Evolutionary conservation across 768 basidiomycete species (phyloP).

Genomic region (Solioccasus polychromus): DNA sequence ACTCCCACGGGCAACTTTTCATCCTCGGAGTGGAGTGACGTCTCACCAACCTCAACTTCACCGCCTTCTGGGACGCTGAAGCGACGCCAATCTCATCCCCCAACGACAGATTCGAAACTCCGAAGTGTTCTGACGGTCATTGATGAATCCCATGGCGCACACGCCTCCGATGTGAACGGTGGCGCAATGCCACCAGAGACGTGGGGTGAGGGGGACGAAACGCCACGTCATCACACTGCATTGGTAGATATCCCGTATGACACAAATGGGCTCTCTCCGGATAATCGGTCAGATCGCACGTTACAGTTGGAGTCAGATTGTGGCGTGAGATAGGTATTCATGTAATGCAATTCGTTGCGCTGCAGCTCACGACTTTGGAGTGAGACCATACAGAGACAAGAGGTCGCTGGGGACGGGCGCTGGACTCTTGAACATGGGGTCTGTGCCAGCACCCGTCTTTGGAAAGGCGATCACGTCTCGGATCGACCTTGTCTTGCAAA

Average conservation of each 20-base stretch:
- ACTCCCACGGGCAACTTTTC: constrained; percentile 45
- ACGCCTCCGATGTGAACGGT: constrained; percentile 32
- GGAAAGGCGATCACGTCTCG: constrained; percentile 97
- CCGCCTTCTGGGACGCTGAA: constrained; percentile 44
- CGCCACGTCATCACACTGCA: constrained; percentile 43
- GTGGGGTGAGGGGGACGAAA: constrained; percentile 40
- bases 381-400: constrained; percentile 65
- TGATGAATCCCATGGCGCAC: constrained; percentile 52
- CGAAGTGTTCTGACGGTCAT: constrained; percentile 71
- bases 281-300: constrained; percentile 28
- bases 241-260: constrained; percentile 20
- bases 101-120: constrained; percentile 55
- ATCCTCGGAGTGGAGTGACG: constrained; percentile 55
- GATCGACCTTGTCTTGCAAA: constrained; percentile 84
- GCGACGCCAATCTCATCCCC: constrained; percentile 54
- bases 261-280: constrained; percentile 16
- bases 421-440: constrained; percentile 89
- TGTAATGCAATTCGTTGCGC: too few species aligned
- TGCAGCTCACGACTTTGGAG: too few species aligned
- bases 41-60: constrained; percentile 38
- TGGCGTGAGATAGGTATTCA: constrained; percentile 13
- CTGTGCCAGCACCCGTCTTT: constrained; percentile 80
- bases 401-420: constrained; percentile 51
- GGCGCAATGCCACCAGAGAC: constrained; percentile 19
- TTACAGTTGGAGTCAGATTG: constrained; percentile 21